These are phyloP conservation scores for Gigaspora rosea DNA, from an alignment of 192 early-diverging fungal species.

Conservation along the genomic window DNA sequence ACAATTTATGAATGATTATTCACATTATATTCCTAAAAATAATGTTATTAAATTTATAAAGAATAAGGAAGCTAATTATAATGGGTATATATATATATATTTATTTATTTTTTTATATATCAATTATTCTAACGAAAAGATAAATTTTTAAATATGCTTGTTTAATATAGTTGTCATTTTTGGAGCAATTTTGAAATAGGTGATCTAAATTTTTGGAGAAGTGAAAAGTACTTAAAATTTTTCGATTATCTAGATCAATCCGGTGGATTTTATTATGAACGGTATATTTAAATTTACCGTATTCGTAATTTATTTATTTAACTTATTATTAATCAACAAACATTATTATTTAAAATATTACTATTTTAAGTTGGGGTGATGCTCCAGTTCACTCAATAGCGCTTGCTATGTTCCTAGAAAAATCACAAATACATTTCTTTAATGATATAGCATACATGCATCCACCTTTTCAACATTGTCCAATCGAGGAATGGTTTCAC, in stretches of 20 bases:
- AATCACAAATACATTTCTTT: constrained; percentile 73
- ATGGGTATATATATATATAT: background rate
- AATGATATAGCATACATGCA: constrained; percentile 76
- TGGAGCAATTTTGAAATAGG: constrained; percentile 93
- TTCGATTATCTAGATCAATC: constrained; percentile 69
- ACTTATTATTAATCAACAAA: background rate
- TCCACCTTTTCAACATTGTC: constrained; percentile 70
- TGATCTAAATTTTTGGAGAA: constrained; percentile 68
- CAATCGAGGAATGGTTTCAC: constrained; percentile 52
- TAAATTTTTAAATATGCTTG: background rate
- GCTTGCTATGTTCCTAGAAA: constrained; percentile 60
- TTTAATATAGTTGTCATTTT: constrained; percentile 55
- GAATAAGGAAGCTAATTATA: constrained; percentile 40
- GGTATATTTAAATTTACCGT: constrained; percentile 42
- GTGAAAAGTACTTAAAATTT: constrained; percentile 64
- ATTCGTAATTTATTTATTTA: background rate
- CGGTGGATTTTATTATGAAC: constrained; percentile 89
- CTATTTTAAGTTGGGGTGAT: constrained; percentile 63
- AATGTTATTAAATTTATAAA: constrained; percentile 60
- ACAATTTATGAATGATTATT: constrained; percentile 54
- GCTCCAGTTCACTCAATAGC: constrained; percentile 77
- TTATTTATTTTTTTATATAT: background rate
- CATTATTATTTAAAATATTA: background rate
- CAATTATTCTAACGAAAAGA: background rate
- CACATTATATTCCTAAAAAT: constrained; percentile 50